Percentiles rank a stretch among this genome's conserved stretches.
These are phyloP conservation scores for Prunus yedoensis DNA, from an alignment of 331 rosid species.

Conservation along the genomic window DNA sequence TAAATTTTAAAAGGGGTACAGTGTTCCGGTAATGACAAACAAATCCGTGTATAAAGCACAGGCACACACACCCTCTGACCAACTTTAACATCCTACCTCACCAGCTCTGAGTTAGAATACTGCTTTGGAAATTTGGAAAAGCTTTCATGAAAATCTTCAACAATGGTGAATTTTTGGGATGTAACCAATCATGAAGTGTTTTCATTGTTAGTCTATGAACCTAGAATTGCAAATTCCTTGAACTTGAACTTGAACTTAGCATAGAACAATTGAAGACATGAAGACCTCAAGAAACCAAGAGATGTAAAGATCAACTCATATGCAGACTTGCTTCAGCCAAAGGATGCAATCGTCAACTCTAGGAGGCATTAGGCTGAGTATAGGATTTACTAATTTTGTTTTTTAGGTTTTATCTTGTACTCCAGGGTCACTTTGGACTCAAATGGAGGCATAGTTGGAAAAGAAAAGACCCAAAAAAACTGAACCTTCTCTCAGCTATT, in stretches of 20 bases:
- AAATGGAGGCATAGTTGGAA: not conserved
- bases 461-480: not conserved
- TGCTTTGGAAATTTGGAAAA: not conserved
- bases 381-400: not conserved
- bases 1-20: not conserved
- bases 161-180: not conserved
- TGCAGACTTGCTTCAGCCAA: not conserved
- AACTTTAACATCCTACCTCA: not conserved
- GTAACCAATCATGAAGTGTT: not conserved
- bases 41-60: not conserved
- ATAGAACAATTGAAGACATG: not conserved
- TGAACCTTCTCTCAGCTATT: not conserved
- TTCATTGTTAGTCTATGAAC: not conserved
- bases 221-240: not conserved
- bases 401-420: not conserved
- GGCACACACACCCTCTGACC: not conserved
- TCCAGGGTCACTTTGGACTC: not conserved
- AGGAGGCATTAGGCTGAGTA: not conserved
- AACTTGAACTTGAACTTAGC: not conserved
- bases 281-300: not conserved
- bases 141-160: not conserved
- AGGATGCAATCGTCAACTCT: not conserved
- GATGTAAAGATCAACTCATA: not conserved
- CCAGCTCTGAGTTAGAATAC: not conserved
- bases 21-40: not conserved